A percentile compares a stretch with the other conserved stretches of the same genome.
These are phyloP conservation scores for Plasmodium falciparum DNA, from an alignment of 169 alveolate species.

Conservation along the genomic window DNA sequence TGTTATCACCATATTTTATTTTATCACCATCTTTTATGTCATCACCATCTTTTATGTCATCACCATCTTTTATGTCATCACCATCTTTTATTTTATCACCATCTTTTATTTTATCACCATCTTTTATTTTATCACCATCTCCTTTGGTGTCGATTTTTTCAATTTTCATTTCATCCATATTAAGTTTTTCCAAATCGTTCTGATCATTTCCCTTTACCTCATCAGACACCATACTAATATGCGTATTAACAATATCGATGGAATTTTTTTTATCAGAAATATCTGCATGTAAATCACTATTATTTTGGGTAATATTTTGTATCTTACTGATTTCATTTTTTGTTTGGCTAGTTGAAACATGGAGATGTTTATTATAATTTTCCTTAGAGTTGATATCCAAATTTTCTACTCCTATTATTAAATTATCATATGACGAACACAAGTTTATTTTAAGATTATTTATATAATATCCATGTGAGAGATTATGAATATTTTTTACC, in stretches of 20 bases:
- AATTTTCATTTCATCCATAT: too few relatives aligned
- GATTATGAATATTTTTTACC: slow-evolving; percentile 49
- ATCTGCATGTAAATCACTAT: not conserved
- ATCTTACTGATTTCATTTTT: too few relatives aligned
- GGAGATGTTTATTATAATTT: not conserved
- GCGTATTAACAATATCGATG: not conserved
- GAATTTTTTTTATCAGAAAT: not conserved
- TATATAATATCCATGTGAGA: slow-evolving; percentile 54
- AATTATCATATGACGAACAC: slow-evolving; percentile 42
- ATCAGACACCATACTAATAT: not conserved
- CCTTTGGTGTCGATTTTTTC: not conserved
- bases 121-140: not conserved
- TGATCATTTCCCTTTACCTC: not conserved
- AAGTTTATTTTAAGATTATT: slow-evolving; percentile 47
- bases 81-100: not conserved
- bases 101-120: not conserved
- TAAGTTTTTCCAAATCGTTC: too few relatives aligned
- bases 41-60: not conserved
- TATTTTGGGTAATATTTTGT: not conserved
- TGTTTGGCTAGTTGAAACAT: not conserved
- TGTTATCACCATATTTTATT: too few relatives aligned
- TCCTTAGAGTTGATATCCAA: not conserved
- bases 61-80: not conserved
- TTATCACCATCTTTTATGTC: not conserved
- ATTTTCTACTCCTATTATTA: slow-evolving; percentile 72